A percentile compares a stretch with the other conserved stretches of the same genome.
phyloP scores from a whole-genome alignment of 345 rosid genomes.

The Boechera retrofracta region DNA sequence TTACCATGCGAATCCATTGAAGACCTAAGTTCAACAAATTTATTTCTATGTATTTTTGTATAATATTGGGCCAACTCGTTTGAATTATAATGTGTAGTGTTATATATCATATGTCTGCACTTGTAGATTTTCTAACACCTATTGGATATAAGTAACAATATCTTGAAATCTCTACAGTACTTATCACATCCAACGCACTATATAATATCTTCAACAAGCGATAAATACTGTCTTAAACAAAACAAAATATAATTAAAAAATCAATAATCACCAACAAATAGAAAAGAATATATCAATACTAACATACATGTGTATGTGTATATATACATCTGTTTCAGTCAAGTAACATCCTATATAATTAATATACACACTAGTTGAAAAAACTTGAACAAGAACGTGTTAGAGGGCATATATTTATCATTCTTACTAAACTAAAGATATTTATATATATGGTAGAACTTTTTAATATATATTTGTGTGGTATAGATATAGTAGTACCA shows the following conservation, averaged over 20 bases:
- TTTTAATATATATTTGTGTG: background rate
- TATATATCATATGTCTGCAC: background rate
- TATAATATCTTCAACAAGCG: background rate
- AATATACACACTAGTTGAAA: conserved; percentile 1
- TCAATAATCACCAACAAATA: background rate
- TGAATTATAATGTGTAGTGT: background rate
- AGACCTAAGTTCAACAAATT: background rate
- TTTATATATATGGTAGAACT: background rate
- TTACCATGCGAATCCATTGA: background rate
- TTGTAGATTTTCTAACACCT: background rate
- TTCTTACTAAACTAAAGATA: background rate
- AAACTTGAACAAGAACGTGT: background rate
- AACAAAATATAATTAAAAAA: background rate
- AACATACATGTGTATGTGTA: too few species aligned
- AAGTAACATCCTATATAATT: too few species aligned
- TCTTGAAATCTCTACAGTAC: conserved; percentile 1
- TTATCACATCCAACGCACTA: conserved; percentile 9
- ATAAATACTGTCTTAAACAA: background rate
- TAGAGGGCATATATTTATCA: conserved; percentile 6
- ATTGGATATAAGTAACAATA: conserved; percentile 15
- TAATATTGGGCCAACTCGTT: background rate
- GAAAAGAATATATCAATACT: background rate
- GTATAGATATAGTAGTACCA: background rate
- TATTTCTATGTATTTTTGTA: background rate
- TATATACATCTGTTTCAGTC: too few species aligned